Evolutionary conservation across 805 yeast genomes (phyloP), one percentile per base, ranked within the genome.

Genomic region (Peterozyma xylosa): DNA sequence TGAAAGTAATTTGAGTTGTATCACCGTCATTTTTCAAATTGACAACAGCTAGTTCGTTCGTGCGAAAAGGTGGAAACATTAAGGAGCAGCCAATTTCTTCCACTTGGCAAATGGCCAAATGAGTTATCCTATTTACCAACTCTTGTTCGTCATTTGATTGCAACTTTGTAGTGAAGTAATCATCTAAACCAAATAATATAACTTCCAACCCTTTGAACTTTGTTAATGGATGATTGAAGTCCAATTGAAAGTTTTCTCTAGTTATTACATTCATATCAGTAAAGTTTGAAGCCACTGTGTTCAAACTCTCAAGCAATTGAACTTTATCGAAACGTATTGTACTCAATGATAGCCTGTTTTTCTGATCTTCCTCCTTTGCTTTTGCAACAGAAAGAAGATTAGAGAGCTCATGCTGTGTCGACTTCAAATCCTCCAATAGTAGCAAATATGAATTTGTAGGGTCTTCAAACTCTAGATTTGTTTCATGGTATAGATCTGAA

Each of bases 41-140:
- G 10, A 13, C 33, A 43, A 59, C 50, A 11, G 32, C 45, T 10
- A 67, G 51, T 40, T 62, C 67, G 11, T 50, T 47, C n/a, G 44
- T 42, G 33, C 54, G 50, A 21, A 67, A 48, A 17, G 64, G 63
- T 7, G 69, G 64, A 42, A 67, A 67, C 30, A 67, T 32, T 35
- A 67, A 45, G 6, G 61, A 50, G 18, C 60, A 52, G 5, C 58
- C 59, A 33, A 50, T 46, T 7, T 56, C 54, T 32, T 63, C 62
- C 11, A 57, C 42, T n/a, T 57, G 50, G 11, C 64, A 53, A 5
- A 67, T 39, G 7, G 64, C 67, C n/a, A 43, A 33, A 2, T 41
- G 40, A 7, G 33, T 10, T 9, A 51, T 45, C 50, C 55, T 59
- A 48, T 52, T 50, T 37, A 50, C 58, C 52, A 57, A 55, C 50